Evolutionary conservation across 495 filamentous ascomycete genomes (phyloP), one percentile per base, ranked within the genome.

Genomic region (Xeromyces bisporus): DNA sequence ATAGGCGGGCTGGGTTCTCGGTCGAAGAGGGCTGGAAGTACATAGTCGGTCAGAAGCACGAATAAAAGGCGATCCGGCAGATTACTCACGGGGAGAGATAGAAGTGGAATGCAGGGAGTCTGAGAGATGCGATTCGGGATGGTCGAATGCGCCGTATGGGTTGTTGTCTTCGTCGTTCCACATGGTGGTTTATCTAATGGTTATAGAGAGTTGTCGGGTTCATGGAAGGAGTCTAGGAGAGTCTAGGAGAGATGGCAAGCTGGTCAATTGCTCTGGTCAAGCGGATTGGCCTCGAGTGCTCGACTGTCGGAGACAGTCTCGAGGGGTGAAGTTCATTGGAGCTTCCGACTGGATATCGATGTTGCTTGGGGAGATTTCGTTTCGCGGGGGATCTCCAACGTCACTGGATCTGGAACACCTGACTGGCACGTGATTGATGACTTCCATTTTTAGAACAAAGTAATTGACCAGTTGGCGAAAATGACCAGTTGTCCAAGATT

Each of bases 151-250:
- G 40, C 81, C 83, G 48, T 93, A 93, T 7, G 84, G 84, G 43
- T 93, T 93, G 55, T 93, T 93, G 48, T 81, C 76, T 55, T 93
- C 84, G 62, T 91, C 84, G 66, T 92, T 85, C 84, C 59, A 64
- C 59, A 64, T 63, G 33, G 32, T 50, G 30, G 26, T 14, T 29
- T 7, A 12, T 5, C 7, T 7, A 7, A 7, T 14, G 23, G n/a
- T 8, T 6, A 6, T 12, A 28, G 14, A 12, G 26, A 7, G 11
- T 7, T 12, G 7, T 28, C 8, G 26, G 11, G 23, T n/a, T n/a
- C n/a, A n/a, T 6, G 23, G 23, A 24, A 24, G n/a, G 23, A n/a
- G 23, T 7, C n/a, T 24, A 24, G 23, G n/a, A n/a, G n/a, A n/a
- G n/a, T n/a, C n/a, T n/a, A n/a, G n/a, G n/a, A n/a, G n/a, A n/a